phyloP scores from a whole-genome alignment of 2,329 filamentous ascomycete genomes.

The Thielaviopsis ethacetica region DNA sequence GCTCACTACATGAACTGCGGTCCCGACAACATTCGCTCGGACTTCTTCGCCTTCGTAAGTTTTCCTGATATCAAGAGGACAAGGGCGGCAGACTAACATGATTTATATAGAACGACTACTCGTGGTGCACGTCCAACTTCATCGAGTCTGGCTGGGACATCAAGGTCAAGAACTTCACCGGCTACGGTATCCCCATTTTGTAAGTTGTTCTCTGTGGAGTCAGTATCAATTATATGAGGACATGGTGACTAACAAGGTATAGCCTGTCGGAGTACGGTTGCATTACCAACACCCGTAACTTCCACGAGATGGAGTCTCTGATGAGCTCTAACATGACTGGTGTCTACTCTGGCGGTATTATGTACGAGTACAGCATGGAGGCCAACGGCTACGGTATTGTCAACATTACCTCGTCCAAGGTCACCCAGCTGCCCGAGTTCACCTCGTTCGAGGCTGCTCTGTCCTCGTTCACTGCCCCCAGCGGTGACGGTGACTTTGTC shows the following conservation, averaged over 20 bases:
- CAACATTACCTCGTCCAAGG: slow-evolving; percentile 35
- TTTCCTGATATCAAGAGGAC: no score
- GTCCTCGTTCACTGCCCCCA: slow-evolving; percentile 31
- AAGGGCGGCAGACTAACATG: no score
- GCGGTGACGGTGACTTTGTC: slow-evolving; percentile 32
- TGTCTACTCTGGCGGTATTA: slow-evolving; percentile 89
- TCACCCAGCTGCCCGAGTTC: slow-evolving; percentile 48
- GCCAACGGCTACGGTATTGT: slow-evolving; percentile 69
- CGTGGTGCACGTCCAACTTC: slow-evolving; percentile 65
- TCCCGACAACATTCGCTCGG: slow-evolving; percentile 62
- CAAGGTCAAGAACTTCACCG: slow-evolving; percentile 75
- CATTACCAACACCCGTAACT: slow-evolving; percentile 63
- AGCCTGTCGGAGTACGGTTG: slow-evolving; percentile 88
- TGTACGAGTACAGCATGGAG: slow-evolving; percentile 87
- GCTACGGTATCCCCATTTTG: slow-evolving; percentile 81
- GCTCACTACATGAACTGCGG: slow-evolving; percentile 92
- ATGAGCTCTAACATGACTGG: slow-evolving; percentile 70
- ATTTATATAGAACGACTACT: slow-evolving; percentile 54
- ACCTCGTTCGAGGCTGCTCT: slow-evolving; percentile 32
- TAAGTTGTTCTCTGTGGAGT: slow-evolving; percentile 24
- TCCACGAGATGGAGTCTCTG: slow-evolving; percentile 61
- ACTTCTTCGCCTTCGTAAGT: slow-evolving; percentile 60
- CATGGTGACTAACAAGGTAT: not conserved
- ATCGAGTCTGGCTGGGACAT: slow-evolving; percentile 61
- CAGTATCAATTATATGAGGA: no score